Conservation (phyloP, 2,329 filamentous ascomycete species). For the Epichloe uncinata region DNA sequence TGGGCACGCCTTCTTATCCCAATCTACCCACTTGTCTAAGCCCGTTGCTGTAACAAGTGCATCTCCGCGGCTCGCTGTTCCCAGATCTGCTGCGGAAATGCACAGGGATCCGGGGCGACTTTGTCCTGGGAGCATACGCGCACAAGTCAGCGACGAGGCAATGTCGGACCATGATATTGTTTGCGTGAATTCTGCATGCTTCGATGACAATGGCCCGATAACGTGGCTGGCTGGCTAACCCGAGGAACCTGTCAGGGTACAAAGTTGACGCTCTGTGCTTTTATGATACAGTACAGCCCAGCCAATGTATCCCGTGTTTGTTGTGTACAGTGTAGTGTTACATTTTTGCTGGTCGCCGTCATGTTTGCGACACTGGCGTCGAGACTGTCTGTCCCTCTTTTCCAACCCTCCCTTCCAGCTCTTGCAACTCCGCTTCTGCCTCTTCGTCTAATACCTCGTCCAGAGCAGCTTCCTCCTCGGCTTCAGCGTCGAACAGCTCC, state of each 20-base stretch:
- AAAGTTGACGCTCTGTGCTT: not conserved
- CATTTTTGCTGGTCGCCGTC: not conserved
- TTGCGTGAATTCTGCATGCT: too few species aligned
- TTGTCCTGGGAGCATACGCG: too few species aligned
- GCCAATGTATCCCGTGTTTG: not conserved
- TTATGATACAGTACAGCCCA: not conserved
- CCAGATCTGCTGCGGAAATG: too few species aligned
- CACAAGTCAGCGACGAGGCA: too few species aligned
- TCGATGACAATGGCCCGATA: too few species aligned
- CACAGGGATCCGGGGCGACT: too few species aligned
- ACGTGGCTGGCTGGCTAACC: too few species aligned
- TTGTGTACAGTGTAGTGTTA: not conserved
- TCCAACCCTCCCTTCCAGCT: not conserved
- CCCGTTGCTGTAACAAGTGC: not conserved
- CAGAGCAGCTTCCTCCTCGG: constrained; percentile 17
- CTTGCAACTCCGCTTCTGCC: constrained; percentile 14
- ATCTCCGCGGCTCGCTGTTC: not conserved
- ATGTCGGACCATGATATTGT: too few species aligned
- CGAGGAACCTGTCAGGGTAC: too few species aligned
- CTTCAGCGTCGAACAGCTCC: constrained; percentile 25
- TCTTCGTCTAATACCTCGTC: constrained; percentile 20
- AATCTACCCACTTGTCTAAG: not conserved
- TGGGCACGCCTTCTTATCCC: too few species aligned
- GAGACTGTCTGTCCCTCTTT: not conserved
- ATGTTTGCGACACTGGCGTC: not conserved